A percentile compares a stretch with the other conserved stretches of the same genome.
Conservation (phyloP, 139 green algal genomes). For the Chlamydomonas sp. region DNA sequence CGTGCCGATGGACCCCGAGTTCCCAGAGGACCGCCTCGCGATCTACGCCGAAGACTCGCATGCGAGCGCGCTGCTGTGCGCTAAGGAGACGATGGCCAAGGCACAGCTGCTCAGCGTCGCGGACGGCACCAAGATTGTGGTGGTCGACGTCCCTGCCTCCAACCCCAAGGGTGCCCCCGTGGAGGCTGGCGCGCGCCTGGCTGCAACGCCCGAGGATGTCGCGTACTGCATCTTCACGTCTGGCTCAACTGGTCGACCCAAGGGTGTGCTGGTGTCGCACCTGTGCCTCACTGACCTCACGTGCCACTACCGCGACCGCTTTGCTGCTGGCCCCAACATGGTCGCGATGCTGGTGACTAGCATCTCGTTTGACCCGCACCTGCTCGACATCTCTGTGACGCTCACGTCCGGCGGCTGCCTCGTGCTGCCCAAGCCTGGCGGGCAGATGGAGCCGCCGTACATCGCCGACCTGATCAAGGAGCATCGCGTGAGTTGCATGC, state of each 20-base stretch:
- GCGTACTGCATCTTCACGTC: conserved; percentile 67
- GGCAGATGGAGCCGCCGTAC: conserved; percentile 21
- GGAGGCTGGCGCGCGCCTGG: no score
- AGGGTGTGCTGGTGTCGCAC: conserved; percentile 44
- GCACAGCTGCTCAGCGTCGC: no score
- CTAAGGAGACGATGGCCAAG: no score
- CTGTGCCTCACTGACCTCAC: conserved; percentile 26
- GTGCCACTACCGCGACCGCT: background rate
- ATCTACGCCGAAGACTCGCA: no score
- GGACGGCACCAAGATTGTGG: no score
- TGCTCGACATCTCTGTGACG: conserved; percentile 13
- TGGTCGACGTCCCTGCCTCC: no score
- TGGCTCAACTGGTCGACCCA: conserved; percentile 52
- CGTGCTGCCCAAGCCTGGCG: conserved; percentile 17
- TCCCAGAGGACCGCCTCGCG: conserved; percentile 35
- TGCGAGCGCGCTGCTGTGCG: no score
- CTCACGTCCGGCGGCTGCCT: conserved; percentile 12
- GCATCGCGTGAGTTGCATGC: conserved; percentile 13
- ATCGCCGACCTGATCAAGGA: conserved; percentile 12
- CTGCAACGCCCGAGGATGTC: no score
- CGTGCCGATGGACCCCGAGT: conserved; percentile 49
- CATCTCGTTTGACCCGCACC: conserved; percentile 35
- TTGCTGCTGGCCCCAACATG: background rate
- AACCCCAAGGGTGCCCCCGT: no score
- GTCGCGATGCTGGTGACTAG: conserved; percentile 16